Conservation (phyloP, 2,329 filamentous ascomycete species). For the Domatiomyces catenatus region DNA sequence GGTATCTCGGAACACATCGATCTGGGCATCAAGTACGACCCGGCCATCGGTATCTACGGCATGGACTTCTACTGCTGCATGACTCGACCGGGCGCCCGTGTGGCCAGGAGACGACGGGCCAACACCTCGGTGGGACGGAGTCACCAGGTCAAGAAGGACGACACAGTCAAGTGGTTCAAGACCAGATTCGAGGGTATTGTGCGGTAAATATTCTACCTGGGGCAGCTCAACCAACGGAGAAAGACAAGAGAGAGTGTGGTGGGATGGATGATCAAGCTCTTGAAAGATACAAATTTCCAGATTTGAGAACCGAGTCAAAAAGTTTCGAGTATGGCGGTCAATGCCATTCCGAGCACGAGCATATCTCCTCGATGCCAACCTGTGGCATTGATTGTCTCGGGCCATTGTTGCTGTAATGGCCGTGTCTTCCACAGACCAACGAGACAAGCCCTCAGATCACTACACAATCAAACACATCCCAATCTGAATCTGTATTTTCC, state of each 20-base stretch:
- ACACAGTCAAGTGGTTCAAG: slow-evolving; percentile 98
- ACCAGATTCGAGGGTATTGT: slow-evolving; percentile 96
- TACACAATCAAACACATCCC: neutral
- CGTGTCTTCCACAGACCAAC: neutral
- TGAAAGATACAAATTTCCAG: neutral
- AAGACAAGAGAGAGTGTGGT: neutral
- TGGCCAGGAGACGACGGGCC: slow-evolving; percentile 83
- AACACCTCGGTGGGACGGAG: slow-evolving; percentile 70
- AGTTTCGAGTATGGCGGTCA: neutral
- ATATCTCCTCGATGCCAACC: neutral
- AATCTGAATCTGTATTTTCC: too few relatives aligned
- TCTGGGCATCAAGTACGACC: slow-evolving; percentile 99
- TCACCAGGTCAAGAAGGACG: slow-evolving; percentile 86
- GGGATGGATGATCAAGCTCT: neutral
- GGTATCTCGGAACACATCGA: slow-evolving; percentile 99
- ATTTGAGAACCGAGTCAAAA: neutral
- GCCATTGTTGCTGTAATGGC: neutral
- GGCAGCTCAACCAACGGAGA: neutral
- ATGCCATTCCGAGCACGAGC: neutral
- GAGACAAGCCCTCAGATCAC: neutral
- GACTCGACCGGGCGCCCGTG: slow-evolving; percentile 97
- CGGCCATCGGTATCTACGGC: slow-evolving; percentile 94
- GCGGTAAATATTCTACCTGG: slow-evolving; percentile 47
- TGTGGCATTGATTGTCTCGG: too few relatives aligned
- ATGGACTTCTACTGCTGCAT: slow-evolving; percentile 99